These are phyloP conservation scores for Cronartium ribicola DNA, from an alignment of 1,284 basidiomycete genomes.

Conservation along the genomic window DNA sequence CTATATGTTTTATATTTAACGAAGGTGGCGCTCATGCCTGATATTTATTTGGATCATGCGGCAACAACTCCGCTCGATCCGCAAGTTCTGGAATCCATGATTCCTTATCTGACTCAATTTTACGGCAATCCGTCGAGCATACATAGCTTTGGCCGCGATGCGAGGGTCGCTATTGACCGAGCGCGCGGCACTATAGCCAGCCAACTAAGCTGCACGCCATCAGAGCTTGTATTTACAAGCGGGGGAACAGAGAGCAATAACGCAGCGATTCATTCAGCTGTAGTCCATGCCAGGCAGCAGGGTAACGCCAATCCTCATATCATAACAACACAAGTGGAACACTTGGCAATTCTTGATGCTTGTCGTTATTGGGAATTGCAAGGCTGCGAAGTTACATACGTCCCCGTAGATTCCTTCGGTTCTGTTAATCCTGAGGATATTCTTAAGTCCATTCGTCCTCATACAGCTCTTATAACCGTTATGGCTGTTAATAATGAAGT, in stretches of 20 bases:
- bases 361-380: slow-evolving; percentile 92
- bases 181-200: slow-evolving; percentile 85
- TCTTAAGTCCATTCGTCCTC: slow-evolving; percentile 76
- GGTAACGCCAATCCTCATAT: slow-evolving; percentile 74
- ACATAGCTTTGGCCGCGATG: slow-evolving; percentile 99
- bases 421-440: slow-evolving; percentile 71
- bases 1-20: slow-evolving; percentile 8
- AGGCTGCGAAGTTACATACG: slow-evolving; percentile 95
- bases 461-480: slow-evolving; percentile 78
- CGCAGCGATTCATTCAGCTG: slow-evolving; percentile 95
- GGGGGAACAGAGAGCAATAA: slow-evolving; percentile 99
- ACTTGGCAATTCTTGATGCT: slow-evolving; percentile 98
- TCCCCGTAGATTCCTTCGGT: slow-evolving; percentile 84
- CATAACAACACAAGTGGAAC: slow-evolving; percentile 63
- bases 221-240: slow-evolving; percentile 96
- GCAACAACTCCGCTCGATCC: slow-evolving; percentile 98
- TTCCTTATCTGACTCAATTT: slow-evolving; percentile 91
- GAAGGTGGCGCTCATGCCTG: slow-evolving; percentile 76
- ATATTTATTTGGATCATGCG: slow-evolving; percentile 53
- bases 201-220: slow-evolving; percentile 86
- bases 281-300: slow-evolving; percentile 78
- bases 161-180: slow-evolving; percentile 86
- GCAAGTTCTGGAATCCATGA: slow-evolving; percentile 92
- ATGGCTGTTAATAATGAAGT: slow-evolving; percentile 99
- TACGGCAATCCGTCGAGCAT: slow-evolving; percentile 97